phyloP scores from a whole-genome alignment of 176 grass and related monocot species.

The Hyparrhenia diplandra region DNA sequence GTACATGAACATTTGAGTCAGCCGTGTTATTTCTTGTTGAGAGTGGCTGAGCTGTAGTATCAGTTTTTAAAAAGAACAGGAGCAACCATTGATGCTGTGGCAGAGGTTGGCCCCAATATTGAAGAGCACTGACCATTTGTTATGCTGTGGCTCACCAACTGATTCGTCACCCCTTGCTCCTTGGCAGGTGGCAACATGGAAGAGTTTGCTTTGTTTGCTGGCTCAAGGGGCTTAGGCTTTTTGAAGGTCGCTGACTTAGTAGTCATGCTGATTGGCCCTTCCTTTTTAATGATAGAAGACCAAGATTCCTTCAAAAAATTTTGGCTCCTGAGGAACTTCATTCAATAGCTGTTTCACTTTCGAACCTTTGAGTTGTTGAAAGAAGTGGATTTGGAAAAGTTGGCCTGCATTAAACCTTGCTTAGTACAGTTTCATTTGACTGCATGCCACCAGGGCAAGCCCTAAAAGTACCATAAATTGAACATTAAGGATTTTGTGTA shows the following conservation, averaged over 20 bases:
- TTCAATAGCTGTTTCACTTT: conserved; percentile 86
- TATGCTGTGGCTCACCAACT: conserved; percentile 20
- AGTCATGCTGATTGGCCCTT: conserved; percentile 34
- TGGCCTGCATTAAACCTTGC: conserved; percentile 46
- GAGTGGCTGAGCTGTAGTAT: conserved; percentile 37
- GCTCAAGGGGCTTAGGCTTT: conserved; percentile 47
- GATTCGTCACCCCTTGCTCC: conserved; percentile 45
- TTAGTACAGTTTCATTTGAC: not conserved
- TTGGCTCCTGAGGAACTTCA: conserved; percentile 64
- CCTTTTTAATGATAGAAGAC: conserved; percentile 52
- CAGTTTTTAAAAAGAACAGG: conserved; percentile 37
- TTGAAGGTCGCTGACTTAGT: conserved; percentile 70
- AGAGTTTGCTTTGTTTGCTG: conserved; percentile 40
- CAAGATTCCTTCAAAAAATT: conserved; percentile 47
- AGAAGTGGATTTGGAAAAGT: conserved; percentile 65
- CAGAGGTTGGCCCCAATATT: conserved; percentile 54
- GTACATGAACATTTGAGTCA: conserved; percentile 45
- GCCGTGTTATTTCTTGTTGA: conserved; percentile 25
- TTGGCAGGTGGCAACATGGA: conserved; percentile 32
- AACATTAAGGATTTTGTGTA: conserved; percentile 12
- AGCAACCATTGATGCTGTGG: conserved; percentile 26
- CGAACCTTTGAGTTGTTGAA: conserved; percentile 85
- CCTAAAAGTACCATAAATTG: conserved; percentile 14
- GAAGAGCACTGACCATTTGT: conserved; percentile 48
- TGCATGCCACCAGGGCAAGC: not conserved